Conservation (phyloP, 192 early-diverging fungal genomes). For the Physocladia obscura region DNA sequence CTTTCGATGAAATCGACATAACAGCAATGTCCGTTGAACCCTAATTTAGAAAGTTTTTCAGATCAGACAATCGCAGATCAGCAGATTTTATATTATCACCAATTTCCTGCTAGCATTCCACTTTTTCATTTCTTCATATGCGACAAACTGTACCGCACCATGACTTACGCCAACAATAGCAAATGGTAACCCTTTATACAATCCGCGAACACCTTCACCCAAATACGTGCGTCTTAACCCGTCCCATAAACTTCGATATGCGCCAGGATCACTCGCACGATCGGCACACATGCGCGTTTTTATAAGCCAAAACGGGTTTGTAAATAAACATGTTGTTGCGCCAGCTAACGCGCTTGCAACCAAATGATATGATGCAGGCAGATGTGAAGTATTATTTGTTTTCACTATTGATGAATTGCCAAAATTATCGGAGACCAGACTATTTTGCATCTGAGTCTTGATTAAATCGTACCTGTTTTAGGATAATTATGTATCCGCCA, state of each 20-base stretch:
- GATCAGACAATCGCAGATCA: neutral
- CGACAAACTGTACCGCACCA: slow-evolving; percentile 97
- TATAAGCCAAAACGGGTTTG: slow-evolving; percentile 96
- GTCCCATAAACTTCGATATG: slow-evolving; percentile 43
- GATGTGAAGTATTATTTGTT: slow-evolving; percentile 40
- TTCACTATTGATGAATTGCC: no score
- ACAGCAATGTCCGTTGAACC: slow-evolving; percentile 68
- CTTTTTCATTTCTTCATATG: slow-evolving; percentile 95
- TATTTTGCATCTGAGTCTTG: slow-evolving; percentile 59
- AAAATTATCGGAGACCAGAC: neutral
- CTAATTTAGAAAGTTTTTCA: slow-evolving; percentile 9
- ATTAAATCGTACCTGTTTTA: slow-evolving; percentile 57
- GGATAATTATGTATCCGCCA: neutral
- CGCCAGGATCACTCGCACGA: slow-evolving; percentile 39
- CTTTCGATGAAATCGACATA: slow-evolving; percentile 86
- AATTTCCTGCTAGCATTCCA: slow-evolving; percentile 12
- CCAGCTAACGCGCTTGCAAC: slow-evolving; percentile 75
- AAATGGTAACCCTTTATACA: slow-evolving; percentile 90
- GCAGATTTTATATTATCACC: slow-evolving; percentile 22
- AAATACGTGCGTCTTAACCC: slow-evolving; percentile 74
- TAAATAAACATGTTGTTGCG: slow-evolving; percentile 78
- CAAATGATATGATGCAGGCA: slow-evolving; percentile 79
- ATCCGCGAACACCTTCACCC: slow-evolving; percentile 78
- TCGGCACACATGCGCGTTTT: slow-evolving; percentile 82
- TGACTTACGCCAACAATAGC: slow-evolving; percentile 92